Base-by-base conservation (phyloP, 179 eudicot species). In the Heliamphora pulchella region DNA sequence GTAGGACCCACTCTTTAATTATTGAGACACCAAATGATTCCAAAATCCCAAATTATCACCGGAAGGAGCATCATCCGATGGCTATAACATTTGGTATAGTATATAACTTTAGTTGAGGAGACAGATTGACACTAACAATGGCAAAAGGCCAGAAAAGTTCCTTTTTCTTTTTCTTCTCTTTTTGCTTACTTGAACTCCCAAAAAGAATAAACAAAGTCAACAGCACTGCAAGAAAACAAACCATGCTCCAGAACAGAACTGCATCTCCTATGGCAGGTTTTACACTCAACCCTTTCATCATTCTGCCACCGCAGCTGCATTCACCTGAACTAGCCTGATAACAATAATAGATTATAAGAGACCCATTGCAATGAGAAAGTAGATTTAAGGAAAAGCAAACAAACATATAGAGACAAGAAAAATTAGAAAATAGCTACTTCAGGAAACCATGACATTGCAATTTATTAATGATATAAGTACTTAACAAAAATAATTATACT, bases 201-300 rank as follows among this genome's bases (percentile, higher is more conserved):
- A 62, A 22, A 14, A 47, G 20, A 64, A 44, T 68, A 47, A 46
- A 6, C 13, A 72, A 58, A 67, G 3, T 2, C 13, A 62, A 44
- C 64, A 20, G 63, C 74, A 9, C 68, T 65, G 79, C 54, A 87
- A 72, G 81, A 75, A 48, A 69, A 83, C 91, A 84, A 83, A 94
- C 99, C 99, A 93, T 92, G 88, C 97, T 93, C 99, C 99, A 96
- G 81, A 96, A 96, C 46, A 96, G 94, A 78, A 96, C 94, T 51
- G 99, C 99, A 82, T 90, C 92, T 85, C 99, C 99, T 88, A 91
- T 93, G 53, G 44, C 41, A 78, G 99, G 99, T 84, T 96, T 96
- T 53, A 96, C 91, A 17, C 94, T 93, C 80, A 90, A 18, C 73
- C 99, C 99, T 53, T 84, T 74, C 64, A 92, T 84, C 83, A 86